Evolutionary conservation across 179 eudicot genomes (phyloP).

Genomic region (Vitellaria paradoxa): DNA sequence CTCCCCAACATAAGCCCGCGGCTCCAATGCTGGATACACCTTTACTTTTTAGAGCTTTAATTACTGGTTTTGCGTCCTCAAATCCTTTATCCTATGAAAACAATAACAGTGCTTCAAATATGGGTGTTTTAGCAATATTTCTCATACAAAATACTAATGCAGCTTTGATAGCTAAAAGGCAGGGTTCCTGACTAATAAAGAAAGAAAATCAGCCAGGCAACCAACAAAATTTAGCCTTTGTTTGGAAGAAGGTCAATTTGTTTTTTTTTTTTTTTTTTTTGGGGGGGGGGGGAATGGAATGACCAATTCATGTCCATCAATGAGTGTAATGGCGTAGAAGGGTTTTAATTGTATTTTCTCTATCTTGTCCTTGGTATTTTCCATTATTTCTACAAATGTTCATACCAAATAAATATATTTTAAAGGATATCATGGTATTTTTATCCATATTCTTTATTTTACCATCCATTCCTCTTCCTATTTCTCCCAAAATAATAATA

Average conservation of each 20-base stretch:
- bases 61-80: constrained; percentile 48
- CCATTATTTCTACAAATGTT: too few species aligned
- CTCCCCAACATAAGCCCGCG: constrained; percentile 76
- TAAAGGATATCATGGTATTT: too few species aligned
- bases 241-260: too few species aligned
- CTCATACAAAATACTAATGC: not conserved
- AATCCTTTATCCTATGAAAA: constrained; percentile 50
- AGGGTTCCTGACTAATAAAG: not conserved
- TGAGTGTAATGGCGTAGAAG: too few species aligned
- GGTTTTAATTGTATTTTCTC: too few species aligned
- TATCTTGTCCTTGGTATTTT: too few species aligned
- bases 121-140: not conserved
- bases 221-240: not conserved
- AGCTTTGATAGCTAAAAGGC: not conserved
- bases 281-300: too few species aligned
- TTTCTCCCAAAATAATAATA: too few species aligned
- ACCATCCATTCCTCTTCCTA: too few species aligned
- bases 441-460: too few species aligned
- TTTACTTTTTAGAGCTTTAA: constrained; percentile 50
- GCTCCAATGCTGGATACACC: constrained; percentile 56
- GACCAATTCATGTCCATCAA: too few species aligned
- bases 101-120: not conserved
- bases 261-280: not conserved
- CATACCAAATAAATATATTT: too few species aligned
- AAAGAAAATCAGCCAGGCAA: not conserved